Base-by-base conservation (phyloP, 2,329 filamentous ascomycete species). In the Dryadomyces sulphureus region DNA sequence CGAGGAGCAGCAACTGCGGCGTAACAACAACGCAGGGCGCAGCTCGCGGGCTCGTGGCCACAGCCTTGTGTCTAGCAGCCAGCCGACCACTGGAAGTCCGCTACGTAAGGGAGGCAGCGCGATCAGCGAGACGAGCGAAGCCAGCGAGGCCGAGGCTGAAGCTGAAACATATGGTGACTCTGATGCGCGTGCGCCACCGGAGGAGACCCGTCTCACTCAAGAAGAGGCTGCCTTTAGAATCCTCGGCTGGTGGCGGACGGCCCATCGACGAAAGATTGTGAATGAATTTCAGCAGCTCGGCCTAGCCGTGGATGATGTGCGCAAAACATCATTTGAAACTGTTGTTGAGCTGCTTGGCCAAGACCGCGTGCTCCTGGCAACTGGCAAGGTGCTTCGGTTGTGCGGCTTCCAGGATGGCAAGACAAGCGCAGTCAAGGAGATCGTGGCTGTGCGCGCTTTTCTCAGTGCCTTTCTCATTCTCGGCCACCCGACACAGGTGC, bases 401-500 rank as follows among this genome's bases (percentile, higher is more conserved):
- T 84, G 85, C 55, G 80, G 79, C 1, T 64, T 90, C 45, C 70
- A 76, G 43, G 81, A 87, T 54, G 77, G 75, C 34, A 73, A 74
- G 3, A 62, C 70, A 2, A 73, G 75, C 16, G 79, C 77, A 1
- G 73, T 81, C 47, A 71, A 74, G 39, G 77, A 84, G 53, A 82
- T 83, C 68, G 78, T 81, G 32, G 74, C 77, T 16, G 76, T 84
- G 36, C 72, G 84, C 54, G 87, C 81, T 1, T 90, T 90, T 55
- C 64, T 92, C 46, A 87, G 83, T 57, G 81, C 85, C 5, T 90
- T 83, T 58, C 68, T 92, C 45, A 88, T 90, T 50, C 66, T 88
- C 22, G 84, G 82, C 1, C 85, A 90, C 59, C 84, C 85, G 1
- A 77, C 79, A 1, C 79, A 86, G 54, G 84, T 90, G 1, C 72